Base-by-base conservation (phyloP, 164 flowering plant species). In the Dillenia turbinata region DNA sequence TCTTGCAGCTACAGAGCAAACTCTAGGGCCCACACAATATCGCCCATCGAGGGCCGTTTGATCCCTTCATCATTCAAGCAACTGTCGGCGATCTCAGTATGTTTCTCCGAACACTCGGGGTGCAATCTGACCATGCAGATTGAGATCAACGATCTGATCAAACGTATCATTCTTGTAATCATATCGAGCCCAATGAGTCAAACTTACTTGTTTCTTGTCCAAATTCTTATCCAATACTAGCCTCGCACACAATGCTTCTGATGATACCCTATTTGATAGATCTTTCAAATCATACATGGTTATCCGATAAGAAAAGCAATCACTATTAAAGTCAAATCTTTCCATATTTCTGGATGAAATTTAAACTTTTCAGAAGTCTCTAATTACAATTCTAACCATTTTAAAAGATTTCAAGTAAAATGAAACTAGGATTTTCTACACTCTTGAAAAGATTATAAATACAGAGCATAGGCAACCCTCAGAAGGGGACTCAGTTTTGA, bases 11-110 rank as follows among this genome's bases (percentile, higher is more conserved):
- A 19, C 54, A 68, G 11, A 7, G 71, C 66, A 15, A 47, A 61
- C 65, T 72, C 77, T 5, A 79, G 72, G 44, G 54, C 44, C 66
- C 65, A 45, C 56, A 75, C 64, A 26, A 78, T 73, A 14, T 73
- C 70, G 44, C 53, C 61, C 81, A 79, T 79, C 9, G 75, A 16
- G 12, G 81, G 79, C 63, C 83, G 69, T 10, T 62, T 44, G 43
- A 26, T 56, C 9, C 77, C 77, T 0, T 69, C 47, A 16, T 65
- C 67, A 11, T 10, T 51, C 66, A 77, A 47, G 66, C 83, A 77
- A 9, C 56, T 75, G 44, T 60, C 61, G 2, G 77, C 78, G 12
- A 75, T 47, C 62, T 75, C 77, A 10, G 16, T 59, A 50, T 61
- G 72, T 49, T 59, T 60, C 40, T 48, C 68, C 47, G 74, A 56